These are phyloP conservation scores for Annulohypoxylon nitens DNA, from an alignment of 495 filamentous ascomycete species.

Conservation along the genomic window DNA sequence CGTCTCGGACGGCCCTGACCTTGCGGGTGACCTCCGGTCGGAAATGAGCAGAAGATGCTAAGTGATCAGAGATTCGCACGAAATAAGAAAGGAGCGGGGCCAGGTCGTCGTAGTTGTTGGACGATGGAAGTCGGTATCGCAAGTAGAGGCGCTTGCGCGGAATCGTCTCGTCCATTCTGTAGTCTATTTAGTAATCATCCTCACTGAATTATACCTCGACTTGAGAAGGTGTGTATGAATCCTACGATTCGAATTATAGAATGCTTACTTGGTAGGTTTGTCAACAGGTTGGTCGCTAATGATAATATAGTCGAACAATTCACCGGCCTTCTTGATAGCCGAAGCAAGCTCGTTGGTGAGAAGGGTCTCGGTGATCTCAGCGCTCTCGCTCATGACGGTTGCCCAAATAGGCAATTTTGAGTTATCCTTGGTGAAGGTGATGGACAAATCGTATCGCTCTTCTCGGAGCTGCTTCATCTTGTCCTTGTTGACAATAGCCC, in stretches of 20 bases:
- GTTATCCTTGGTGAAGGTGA: constrained; percentile 93
- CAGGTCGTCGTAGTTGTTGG: constrained; percentile 72
- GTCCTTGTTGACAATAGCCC: constrained; percentile 95
- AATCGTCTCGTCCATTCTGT: constrained; percentile 84
- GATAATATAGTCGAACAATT: constrained; percentile 87
- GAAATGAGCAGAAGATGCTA: constrained; percentile 83
- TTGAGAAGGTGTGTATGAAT: background rate
- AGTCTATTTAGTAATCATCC: constrained; percentile 46
- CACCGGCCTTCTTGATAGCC: constrained; percentile 83
- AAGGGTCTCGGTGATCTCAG: constrained; percentile 90
- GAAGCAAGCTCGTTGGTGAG: constrained; percentile 86
- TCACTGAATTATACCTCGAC: background rate
- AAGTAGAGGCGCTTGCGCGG: constrained; percentile 90
- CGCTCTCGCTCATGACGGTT: constrained; percentile 95
- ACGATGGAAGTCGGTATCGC: constrained; percentile 76
- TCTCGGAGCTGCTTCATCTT: constrained; percentile 89
- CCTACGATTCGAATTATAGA: background rate
- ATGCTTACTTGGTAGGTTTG: constrained; percentile 84
- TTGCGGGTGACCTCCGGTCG: constrained; percentile 90
- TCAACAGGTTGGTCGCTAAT: constrained; percentile 91
- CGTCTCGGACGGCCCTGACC: constrained; percentile 82
- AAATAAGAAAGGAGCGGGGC: constrained; percentile 85
- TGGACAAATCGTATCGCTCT: constrained; percentile 92
- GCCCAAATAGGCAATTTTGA: constrained; percentile 90
- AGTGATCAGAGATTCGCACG: constrained; percentile 83